Conservation (phyloP, 768 basidiomycete species). For the Pisolithus microcarpus region DNA sequence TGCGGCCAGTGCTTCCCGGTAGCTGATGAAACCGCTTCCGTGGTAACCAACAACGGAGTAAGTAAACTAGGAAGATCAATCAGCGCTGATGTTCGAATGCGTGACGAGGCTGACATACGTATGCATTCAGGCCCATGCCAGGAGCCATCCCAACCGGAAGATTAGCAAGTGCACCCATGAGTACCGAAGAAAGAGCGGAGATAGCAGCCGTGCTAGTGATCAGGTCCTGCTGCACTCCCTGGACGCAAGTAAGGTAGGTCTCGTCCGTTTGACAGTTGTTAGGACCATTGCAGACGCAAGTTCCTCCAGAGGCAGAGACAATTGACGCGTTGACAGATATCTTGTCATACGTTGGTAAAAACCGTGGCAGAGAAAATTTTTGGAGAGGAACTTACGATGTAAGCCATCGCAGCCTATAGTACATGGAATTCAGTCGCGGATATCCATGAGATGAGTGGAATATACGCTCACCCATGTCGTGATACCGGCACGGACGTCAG, state of each 20-base stretch:
- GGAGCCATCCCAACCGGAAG: constrained; percentile 87
- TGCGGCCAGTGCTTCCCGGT: constrained; percentile 74
- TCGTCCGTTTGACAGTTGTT: constrained; percentile 50
- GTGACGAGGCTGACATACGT: constrained; percentile 38
- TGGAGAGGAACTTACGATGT: constrained; percentile 55
- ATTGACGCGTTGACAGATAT: constrained; percentile 85
- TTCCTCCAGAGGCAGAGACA: constrained; percentile 68
- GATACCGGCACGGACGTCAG: constrained; percentile 70
- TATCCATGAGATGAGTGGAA: neutral
- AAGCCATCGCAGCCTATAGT: constrained; percentile 69
- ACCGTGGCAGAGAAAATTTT: neutral
- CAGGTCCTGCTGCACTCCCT: constrained; percentile 63
- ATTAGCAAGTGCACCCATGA: constrained; percentile 82
- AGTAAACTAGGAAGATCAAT: constrained; percentile 49
- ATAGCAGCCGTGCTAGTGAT: constrained; percentile 80
- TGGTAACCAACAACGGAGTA: constrained; percentile 86
- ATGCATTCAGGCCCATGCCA: constrained; percentile 77
- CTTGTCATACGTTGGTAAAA: constrained; percentile 26
- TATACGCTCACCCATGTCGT: constrained; percentile 67
- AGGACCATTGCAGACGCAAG: constrained; percentile 63
- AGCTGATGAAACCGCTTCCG: constrained; percentile 61
- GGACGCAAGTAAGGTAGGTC: constrained; percentile 50
- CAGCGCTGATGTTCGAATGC: neutral
- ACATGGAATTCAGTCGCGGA: constrained; percentile 3
- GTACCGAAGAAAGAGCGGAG: constrained; percentile 63